Conservation (phyloP, 371 early-diverging fungal genomes). For the Apophysomyces elegans region DNA sequence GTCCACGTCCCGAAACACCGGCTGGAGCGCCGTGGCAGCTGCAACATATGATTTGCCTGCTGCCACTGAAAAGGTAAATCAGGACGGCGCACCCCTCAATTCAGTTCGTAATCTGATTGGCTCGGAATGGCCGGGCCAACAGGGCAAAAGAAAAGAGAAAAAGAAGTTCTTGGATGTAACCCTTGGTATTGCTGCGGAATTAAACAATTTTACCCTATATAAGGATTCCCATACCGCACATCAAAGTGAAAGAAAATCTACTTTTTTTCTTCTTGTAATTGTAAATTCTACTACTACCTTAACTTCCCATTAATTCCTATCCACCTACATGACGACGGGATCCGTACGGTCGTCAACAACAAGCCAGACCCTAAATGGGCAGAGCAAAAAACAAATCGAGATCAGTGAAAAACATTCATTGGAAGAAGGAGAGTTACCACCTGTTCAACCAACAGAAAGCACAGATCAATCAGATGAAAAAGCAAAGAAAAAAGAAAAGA, state of each 20-base stretch:
- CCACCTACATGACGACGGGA: constrained; percentile 5
- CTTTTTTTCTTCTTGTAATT: background rate
- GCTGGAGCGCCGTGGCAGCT: constrained; percentile 5
- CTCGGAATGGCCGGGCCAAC: background rate
- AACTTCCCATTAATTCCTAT: background rate
- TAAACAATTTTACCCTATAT: background rate
- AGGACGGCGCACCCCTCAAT: background rate
- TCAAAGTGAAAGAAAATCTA: background rate
- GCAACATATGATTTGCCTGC: constrained; percentile 1
- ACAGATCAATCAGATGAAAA: constrained; percentile 25
- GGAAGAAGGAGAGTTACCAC: background rate
- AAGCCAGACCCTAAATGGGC: constrained; percentile 22
- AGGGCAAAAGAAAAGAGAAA: background rate
- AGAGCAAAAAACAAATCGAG: background rate
- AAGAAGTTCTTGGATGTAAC: background rate
- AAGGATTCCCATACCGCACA: background rate
- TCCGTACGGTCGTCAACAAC: constrained; percentile 29
- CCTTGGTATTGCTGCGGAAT: constrained; percentile 1
- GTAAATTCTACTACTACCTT: background rate
- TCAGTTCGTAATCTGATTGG: background rate
- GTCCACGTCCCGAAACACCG: background rate
- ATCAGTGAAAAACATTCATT: background rate
- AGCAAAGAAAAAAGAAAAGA: constrained; percentile 36
- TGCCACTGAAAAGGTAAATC: background rate
- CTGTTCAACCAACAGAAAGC: background rate